Evolutionary conservation across 495 filamentous ascomycete species (phyloP), one percentile per base, ranked within the genome.

Genomic region (Lepidopterella palustris): DNA sequence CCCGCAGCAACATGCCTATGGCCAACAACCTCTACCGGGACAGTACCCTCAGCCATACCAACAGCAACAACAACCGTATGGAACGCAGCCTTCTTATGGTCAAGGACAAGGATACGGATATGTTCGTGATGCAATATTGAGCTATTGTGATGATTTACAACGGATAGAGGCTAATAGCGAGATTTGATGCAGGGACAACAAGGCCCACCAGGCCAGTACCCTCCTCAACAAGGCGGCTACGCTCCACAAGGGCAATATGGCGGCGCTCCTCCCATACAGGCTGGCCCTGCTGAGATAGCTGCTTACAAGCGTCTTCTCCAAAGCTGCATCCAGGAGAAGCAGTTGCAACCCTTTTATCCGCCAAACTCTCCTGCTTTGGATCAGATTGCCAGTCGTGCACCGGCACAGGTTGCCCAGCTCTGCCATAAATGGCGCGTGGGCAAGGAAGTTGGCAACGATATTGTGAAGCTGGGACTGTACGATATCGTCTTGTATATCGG

Each of bases 401-500:
- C 70, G 3, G 59, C 65, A n/a, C 74, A 80, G 58, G 72, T 86
- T 58, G 74, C 76, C 58, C 76, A 74, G 52, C 57, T 86, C 20
- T 78, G 78, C 55, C 70, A 77, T 45, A 77, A 77, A 53, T 85
- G 82, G 80, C 66, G 72, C 21, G 73, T 89, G 29, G 77, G 77
- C 0, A 77, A 72, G 60, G 86, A 88, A 66, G 77, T 88, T 15
- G 85, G 80, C 4, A 82, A 79, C 56, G 86, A 88, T 69, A 77
- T 88, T 53, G 81, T 86, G 56, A 86, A 86, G 67, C 77, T 88
- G 8, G 76, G 80, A 1, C 69, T 89, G 51, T 89, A 80, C 65
- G 86, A 89, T 60, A 78, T 86, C 31, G 72, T 86, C 49, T 74
- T 89, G 26, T 87, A 84, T 64, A 83, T 88, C 52, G 77, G 76